Percentiles rank a stretch among this genome's conserved stretches.
phyloP scores from a whole-genome alignment of 164 flowering plant species.

The Aristolochia contorta region DNA sequence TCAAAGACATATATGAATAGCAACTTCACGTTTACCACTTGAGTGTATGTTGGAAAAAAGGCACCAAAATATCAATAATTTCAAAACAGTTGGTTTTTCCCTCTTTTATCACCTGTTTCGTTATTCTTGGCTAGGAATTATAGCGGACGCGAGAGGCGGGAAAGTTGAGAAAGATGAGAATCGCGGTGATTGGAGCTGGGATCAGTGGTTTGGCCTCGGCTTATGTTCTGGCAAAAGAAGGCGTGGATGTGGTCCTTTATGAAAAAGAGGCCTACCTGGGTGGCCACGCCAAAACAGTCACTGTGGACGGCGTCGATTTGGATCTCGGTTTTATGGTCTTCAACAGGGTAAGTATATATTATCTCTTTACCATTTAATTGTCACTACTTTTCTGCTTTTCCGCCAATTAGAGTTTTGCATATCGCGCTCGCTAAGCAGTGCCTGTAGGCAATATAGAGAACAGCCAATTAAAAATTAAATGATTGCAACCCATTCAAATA shows the following conservation, averaged over 20 bases:
- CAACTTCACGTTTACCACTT: too few relatives aligned
- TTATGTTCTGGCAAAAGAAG: slow-evolving; percentile 44
- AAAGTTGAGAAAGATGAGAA: slow-evolving; percentile 35
- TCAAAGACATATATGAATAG: too few relatives aligned
- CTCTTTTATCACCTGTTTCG: too few relatives aligned
- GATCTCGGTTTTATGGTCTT: slow-evolving; percentile 97
- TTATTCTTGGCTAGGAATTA: neutral
- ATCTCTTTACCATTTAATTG: neutral
- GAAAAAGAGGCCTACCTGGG: slow-evolving; percentile 80
- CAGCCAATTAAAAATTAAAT: too few relatives aligned
- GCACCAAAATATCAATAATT: too few relatives aligned
- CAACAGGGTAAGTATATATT: slow-evolving; percentile 71
- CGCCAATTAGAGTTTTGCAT: too few relatives aligned
- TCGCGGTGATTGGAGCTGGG: slow-evolving; percentile 82
- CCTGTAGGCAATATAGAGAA: too few relatives aligned
- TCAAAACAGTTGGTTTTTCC: too few relatives aligned
- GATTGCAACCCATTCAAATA: too few relatives aligned
- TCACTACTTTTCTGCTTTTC: neutral
- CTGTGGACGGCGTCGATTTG: slow-evolving; percentile 51
- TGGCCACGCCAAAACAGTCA: slow-evolving; percentile 80
- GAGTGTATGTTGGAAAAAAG: too few relatives aligned
- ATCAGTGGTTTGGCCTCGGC: slow-evolving; percentile 80
- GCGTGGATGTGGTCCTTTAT: slow-evolving; percentile 60
- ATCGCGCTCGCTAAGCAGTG: too few relatives aligned
- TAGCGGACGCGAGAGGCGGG: neutral